These are phyloP conservation scores for Dillenia turbinata DNA, from an alignment of 164 flowering plant genomes.

Conservation along the genomic window DNA sequence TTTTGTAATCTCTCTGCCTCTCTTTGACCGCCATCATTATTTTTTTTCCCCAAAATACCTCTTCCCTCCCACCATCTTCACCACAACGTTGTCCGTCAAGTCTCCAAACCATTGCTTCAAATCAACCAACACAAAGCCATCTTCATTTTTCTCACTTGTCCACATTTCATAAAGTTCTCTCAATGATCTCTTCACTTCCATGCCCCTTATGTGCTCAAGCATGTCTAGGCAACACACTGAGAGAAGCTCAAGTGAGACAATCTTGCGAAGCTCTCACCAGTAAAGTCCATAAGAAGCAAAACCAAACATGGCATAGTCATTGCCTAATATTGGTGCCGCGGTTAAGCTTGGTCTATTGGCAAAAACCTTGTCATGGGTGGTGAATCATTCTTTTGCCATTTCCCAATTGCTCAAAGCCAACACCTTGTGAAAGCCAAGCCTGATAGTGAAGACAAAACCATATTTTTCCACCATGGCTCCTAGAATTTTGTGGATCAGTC, in stretches of 20 bases:
- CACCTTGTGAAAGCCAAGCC: too few species aligned
- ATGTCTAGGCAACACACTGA: constrained; percentile 6
- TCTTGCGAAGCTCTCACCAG: too few species aligned
- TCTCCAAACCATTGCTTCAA: constrained; percentile 11
- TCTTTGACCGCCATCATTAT: not conserved
- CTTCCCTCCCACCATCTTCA: not conserved
- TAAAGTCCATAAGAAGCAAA: too few species aligned
- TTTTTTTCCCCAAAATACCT: not conserved
- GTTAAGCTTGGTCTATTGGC: too few species aligned
- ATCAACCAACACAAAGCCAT: constrained; percentile 1
- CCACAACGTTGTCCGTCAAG: constrained; percentile 11
- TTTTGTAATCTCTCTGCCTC: constrained; percentile 8
- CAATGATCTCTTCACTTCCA: constrained; percentile 1
- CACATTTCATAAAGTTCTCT: constrained; percentile 9
- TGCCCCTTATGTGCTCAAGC: constrained; percentile 8
- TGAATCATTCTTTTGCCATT: too few species aligned
- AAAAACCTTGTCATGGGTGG: too few species aligned
- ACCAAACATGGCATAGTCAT: too few species aligned
- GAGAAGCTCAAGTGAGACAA: too few species aligned
- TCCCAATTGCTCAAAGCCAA: too few species aligned
- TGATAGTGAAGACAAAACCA: too few species aligned
- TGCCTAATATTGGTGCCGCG: constrained; percentile 2
- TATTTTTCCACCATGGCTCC: too few species aligned
- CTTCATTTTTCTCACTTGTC: not conserved
- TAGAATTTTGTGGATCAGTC: too few species aligned